Evolutionary conservation across 441 rosid genomes (phyloP).

Genomic region (Euphorbia corollata): DNA sequence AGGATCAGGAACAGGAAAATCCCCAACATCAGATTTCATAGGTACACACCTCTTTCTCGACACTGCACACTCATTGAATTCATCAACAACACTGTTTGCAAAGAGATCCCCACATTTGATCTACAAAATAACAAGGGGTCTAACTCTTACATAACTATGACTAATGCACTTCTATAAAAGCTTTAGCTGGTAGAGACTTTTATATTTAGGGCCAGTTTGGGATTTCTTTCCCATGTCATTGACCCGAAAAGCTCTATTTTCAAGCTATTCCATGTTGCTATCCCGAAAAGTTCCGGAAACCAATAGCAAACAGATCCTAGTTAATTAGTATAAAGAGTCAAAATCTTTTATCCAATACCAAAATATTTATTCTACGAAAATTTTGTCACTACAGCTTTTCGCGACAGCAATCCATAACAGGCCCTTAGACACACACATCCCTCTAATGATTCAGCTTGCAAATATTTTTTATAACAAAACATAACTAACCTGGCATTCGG

Average conservation of each 20-base stretch:
- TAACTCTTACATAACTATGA: constrained; percentile 9
- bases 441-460: no score
- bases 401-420: no score
- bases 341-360: no score
- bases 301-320: no score
- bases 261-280: no score
- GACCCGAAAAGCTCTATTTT: no score
- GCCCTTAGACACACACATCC: neutral
- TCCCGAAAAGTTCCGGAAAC: no score
- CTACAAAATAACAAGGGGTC: constrained; percentile 32
- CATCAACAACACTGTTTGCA: constrained; percentile 74
- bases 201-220: no score
- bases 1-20: constrained; percentile 83
- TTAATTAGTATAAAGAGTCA: no score
- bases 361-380: no score
- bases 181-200: neutral
- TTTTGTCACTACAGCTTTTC: no score
- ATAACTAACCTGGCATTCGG: constrained; percentile 80
- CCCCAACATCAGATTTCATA: constrained; percentile 75
- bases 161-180: neutral
- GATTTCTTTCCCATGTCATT: no score
- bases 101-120: constrained; percentile 88
- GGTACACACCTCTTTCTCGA: constrained; percentile 88
- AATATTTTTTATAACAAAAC: constrained; percentile 3
- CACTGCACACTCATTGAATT: constrained; percentile 91